Evolutionary conservation across 1,139 yeast species (phyloP).

Genomic region (Taiozyma sp.): DNA sequence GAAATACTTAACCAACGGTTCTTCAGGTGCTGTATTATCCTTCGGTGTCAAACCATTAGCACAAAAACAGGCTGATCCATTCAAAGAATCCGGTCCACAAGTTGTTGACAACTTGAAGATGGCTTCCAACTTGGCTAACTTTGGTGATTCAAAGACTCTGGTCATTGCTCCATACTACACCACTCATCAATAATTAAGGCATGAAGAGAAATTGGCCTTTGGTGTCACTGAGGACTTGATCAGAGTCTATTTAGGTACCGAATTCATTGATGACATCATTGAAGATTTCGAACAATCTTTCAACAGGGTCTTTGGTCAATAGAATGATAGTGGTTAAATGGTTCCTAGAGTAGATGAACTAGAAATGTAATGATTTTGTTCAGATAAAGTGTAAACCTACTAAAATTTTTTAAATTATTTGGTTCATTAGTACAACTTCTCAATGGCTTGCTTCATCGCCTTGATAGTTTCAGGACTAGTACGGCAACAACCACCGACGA

Average conservation of each 20-base stretch:
- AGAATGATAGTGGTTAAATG: background rate
- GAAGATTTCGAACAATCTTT: conserved; percentile 84
- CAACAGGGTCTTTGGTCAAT: conserved; percentile 38
- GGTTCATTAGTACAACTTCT: background rate
- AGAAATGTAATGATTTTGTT: background rate
- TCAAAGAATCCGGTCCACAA: conserved; percentile 67
- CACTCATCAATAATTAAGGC: conserved; percentile 86
- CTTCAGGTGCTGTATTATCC: conserved; percentile 79
- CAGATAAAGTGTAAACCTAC: too few relatives aligned
- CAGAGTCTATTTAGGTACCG: conserved; percentile 88
- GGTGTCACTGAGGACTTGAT: conserved; percentile 88
- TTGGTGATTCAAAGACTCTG: conserved; percentile 92
- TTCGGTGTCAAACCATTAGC: conserved; percentile 76
- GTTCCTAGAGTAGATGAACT: background rate
- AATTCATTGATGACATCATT: conserved; percentile 82
- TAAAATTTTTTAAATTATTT: background rate
- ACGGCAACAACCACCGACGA: conserved; percentile 58
- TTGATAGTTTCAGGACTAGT: conserved; percentile 34
- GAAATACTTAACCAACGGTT: conserved; percentile 68
- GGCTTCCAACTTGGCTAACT: conserved; percentile 91
- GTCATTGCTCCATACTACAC: conserved; percentile 95
- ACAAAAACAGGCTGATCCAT: conserved; percentile 44
- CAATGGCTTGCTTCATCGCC: conserved; percentile 2
- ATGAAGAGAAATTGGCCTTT: conserved; percentile 70
- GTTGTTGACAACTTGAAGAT: conserved; percentile 79